Conservation (phyloP, 192 early-diverging fungal species). For the Dissophora ornata region DNA sequence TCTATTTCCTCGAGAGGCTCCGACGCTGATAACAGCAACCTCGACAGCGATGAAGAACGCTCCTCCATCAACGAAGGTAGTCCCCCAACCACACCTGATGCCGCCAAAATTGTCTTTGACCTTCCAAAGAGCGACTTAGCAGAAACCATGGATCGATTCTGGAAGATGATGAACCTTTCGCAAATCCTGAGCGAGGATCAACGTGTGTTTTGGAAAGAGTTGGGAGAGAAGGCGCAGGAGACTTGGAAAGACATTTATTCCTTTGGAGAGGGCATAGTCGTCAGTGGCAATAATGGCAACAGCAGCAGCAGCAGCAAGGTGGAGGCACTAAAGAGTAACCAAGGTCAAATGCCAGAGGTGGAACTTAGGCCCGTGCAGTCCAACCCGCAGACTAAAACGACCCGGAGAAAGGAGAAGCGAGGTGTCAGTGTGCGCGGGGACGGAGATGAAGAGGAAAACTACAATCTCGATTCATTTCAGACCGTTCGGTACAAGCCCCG, state of each 20-base stretch:
- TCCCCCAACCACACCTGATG: no score
- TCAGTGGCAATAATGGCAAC: neutral
- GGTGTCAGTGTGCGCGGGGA: neutral
- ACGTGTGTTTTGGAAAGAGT: neutral
- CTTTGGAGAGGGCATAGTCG: conserved; percentile 1
- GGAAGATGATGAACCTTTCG: conserved; percentile 6
- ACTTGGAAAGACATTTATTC: neutral
- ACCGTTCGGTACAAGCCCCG: conserved; percentile 31
- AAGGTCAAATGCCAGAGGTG: conserved; percentile 2
- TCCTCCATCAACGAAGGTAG: no score
- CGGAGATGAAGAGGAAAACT: neutral
- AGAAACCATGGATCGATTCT: conserved; percentile 2
- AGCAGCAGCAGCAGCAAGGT: neutral
- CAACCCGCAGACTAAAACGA: neutral
- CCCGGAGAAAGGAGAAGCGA: no score
- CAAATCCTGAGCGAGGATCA: neutral
- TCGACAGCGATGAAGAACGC: conserved; percentile 8
- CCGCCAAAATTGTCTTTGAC: no score
- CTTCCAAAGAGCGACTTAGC: neutral
- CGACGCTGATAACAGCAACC: conserved; percentile 6
- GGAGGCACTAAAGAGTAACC: no score
- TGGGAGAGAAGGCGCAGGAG: conserved; percentile 15
- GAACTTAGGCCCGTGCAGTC: conserved; percentile 21
- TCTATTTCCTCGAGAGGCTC: conserved; percentile 26
- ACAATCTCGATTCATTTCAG: conserved; percentile 23